Conservation (phyloP, 345 rosid species). For the Gossypium mustelinum region DNA sequence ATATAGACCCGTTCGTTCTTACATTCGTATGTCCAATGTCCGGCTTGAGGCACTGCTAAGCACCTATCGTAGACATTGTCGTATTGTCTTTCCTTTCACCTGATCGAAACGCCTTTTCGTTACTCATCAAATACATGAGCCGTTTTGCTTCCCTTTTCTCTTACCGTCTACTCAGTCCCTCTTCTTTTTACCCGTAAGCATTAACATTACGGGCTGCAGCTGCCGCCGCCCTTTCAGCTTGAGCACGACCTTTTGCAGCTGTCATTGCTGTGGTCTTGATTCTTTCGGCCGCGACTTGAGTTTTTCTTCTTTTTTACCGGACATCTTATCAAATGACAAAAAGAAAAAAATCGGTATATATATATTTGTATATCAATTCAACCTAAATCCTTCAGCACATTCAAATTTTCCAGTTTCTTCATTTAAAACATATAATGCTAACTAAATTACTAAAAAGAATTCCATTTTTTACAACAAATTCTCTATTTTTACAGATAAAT, state of each 20-base stretch:
- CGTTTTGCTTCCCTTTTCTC: slow-evolving; percentile 94
- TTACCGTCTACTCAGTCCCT: slow-evolving; percentile 98
- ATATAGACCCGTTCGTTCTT: slow-evolving; percentile 91
- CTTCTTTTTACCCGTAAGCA: slow-evolving; percentile 97
- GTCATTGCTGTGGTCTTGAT: slow-evolving; percentile 88
- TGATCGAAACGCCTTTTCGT: slow-evolving; percentile 80
- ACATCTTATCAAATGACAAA: slow-evolving; percentile 39
- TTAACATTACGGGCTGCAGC: slow-evolving; percentile 96
- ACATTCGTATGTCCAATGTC: slow-evolving; percentile 95
- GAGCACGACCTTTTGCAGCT: slow-evolving; percentile 93
- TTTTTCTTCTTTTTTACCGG: slow-evolving; percentile 79
- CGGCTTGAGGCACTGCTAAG: slow-evolving; percentile 81
- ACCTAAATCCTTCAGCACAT: slow-evolving; percentile 1
- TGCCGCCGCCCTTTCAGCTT: slow-evolving; percentile 91
- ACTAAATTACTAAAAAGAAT: neutral
- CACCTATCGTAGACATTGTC: slow-evolving; percentile 41
- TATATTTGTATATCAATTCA: neutral
- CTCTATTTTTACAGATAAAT: neutral
- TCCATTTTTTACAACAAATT: neutral
- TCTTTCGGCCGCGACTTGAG: slow-evolving; percentile 82
- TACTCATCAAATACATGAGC: slow-evolving; percentile 98
- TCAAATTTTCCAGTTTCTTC: neutral
- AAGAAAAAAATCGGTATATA: neutral
- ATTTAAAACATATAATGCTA: neutral
- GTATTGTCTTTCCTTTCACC: slow-evolving; percentile 92